Evolutionary conservation across 768 basidiomycete genomes (phyloP).

Genomic region (Kwoniella botswanensis): DNA sequence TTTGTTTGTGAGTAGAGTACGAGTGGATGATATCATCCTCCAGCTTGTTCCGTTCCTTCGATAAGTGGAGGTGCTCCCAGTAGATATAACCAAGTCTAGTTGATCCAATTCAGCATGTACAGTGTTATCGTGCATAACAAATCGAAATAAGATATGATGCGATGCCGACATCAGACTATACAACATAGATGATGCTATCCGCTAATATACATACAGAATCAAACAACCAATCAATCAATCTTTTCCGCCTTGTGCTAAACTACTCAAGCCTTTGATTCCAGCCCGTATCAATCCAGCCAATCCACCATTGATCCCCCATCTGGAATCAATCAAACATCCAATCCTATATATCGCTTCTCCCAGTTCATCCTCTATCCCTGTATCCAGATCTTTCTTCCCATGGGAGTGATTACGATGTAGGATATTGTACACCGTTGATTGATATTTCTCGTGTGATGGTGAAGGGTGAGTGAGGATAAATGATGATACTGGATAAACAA

Average conservation of each 20-base stretch:
- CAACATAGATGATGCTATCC: background rate
- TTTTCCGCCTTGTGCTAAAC: background rate
- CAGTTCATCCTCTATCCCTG: slow-evolving; percentile 6
- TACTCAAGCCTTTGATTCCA: background rate
- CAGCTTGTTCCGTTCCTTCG: background rate
- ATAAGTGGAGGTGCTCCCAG: background rate
- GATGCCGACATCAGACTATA: background rate
- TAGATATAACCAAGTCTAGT: too few species aligned
- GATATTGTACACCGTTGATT: slow-evolving; percentile 11
- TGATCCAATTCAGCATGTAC: background rate
- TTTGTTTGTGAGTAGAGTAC: background rate
- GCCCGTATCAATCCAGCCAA: slow-evolving; percentile 1
- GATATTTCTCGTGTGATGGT: background rate
- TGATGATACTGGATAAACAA: slow-evolving; percentile 21
- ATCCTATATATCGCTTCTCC: slow-evolving; percentile 26
- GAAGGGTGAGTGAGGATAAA: slow-evolving; percentile 12
- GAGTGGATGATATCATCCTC: background rate
- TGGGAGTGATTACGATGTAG: slow-evolving; percentile 6
- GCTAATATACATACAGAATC: background rate
- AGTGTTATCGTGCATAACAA: background rate
- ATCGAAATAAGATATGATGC: background rate
- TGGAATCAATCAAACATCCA: slow-evolving; percentile 8
- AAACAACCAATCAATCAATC: background rate
- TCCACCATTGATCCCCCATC: background rate
- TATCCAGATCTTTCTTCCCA: background rate